Evolutionary conservation across 2,329 filamentous ascomycete species (phyloP), one percentile per base, ranked within the genome.

Genomic region (Fusarium caatingaense): DNA sequence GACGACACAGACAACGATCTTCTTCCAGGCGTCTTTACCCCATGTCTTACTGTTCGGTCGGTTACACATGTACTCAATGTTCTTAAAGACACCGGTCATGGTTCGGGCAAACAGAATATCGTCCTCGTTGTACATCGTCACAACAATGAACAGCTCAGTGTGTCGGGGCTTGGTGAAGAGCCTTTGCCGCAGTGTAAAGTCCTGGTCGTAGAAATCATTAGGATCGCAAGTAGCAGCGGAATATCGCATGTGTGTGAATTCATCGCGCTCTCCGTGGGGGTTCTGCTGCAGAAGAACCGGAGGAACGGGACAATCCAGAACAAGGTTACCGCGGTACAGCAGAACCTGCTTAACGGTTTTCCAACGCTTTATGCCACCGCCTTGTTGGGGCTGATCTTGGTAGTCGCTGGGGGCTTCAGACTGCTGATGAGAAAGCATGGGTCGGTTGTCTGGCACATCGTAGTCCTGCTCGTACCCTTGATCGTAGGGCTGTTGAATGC

Each of bases 261-360:
- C 96, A 77, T 97, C 94, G 79, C 95, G 92, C 81, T 97, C 93
- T 46, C 93, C 93, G 79, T 98, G 94, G 45, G 92, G 92, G 25
- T 98, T 89, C 78, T 97, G 93, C 76, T 92, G 94, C 46, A 99
- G 84, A 45, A 99, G 84, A 75, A 91, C 89, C 0, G 96, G 95
- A 1, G 96, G 95, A 61, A 99, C 93, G 0, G 96, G 96, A 78
- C 96, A 99, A 80, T 99, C 96, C 6, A 99, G 89, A 40, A 99
- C 94, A 75, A 99, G 87, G 81, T 99, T 99, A 69, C 96, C 96
- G 72, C 97, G 92, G 85, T 97, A 99, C 56, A 99, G 83, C 75
- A 97, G 91, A n/a, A 99, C 95, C 83, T 98, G 93, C 82, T 98
- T 99, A 50, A 99, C 95, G 0, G 96, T 99, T 85, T 98, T 99